Percentiles rank a stretch among this genome's conserved stretches.
These are phyloP conservation scores for Colletotrichum cuscutae DNA, from an alignment of 2,329 filamentous ascomycete species.

Conservation along the genomic window DNA sequence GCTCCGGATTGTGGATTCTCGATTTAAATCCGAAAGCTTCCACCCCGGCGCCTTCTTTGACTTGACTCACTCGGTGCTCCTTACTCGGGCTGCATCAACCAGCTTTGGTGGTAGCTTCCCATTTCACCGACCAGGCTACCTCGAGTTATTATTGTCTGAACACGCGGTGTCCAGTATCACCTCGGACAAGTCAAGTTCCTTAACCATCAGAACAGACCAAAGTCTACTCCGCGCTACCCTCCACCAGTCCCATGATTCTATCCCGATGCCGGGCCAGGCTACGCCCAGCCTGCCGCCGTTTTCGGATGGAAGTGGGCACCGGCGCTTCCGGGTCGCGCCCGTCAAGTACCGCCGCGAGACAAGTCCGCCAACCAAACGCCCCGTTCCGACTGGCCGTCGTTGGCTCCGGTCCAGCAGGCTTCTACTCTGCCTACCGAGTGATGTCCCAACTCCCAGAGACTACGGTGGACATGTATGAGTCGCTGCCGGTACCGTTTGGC, in stretches of 20 bases:
- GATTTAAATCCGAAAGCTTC: conserved; percentile 12
- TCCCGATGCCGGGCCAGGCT: conserved; percentile 3
- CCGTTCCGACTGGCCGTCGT: conserved; percentile 86
- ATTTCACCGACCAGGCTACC: background rate
- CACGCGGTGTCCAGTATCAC: background rate
- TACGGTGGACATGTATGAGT: conserved; percentile 94
- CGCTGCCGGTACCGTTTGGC: conserved; percentile 90
- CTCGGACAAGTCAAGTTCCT: background rate
- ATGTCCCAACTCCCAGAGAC: conserved; percentile 79
- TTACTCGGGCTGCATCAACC: background rate
- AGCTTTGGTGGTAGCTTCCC: background rate
- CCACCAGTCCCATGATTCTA: conserved; percentile 6
- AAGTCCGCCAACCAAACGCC: conserved; percentile 27
- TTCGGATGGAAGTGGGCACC: conserved; percentile 1
- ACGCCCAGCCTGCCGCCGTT: background rate
- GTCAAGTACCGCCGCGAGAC: conserved; percentile 13
- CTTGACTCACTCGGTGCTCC: background rate
- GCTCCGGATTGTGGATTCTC: background rate
- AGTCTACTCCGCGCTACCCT: background rate
- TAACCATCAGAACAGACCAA: background rate
- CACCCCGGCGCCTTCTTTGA: background rate
- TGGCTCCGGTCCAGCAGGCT: conserved; percentile 94
- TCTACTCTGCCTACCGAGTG: conserved; percentile 90
- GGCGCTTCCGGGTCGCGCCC: background rate
- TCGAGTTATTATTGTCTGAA: background rate